Base-by-base conservation (phyloP, 1,284 basidiomycete species). In the Apiotrichum mycotoxinovorans region DNA sequence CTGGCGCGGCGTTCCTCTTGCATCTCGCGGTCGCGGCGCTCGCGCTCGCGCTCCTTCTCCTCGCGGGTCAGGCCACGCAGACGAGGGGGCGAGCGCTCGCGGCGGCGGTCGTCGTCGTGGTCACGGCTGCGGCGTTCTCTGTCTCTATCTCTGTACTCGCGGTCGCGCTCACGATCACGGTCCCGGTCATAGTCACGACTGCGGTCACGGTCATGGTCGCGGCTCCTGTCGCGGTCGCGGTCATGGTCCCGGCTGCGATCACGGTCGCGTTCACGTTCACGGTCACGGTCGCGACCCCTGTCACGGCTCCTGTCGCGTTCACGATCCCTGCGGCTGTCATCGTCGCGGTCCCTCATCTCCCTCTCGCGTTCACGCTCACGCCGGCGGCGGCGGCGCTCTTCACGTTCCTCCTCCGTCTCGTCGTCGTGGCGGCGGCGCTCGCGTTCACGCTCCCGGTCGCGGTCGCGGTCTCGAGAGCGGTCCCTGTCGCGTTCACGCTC, bases 401-500 rank as follows among this genome's bases (percentile, higher is more conserved):
- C 52, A 18, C 26, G 60, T 85, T 84, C 54, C 38, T 66, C 63
- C 27, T 73, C 71, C 23, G 66, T 57, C 38, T 72, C 70, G 23
- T 65, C 56, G 46, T 68, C 63, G 25, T 64, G 42, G 40, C 85
- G 79, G 23, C 47, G 35, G 46, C 46, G 38, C 20, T 54, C 52
- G 25, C 26, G 60, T 85, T 84, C 54, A 41, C 67, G 64, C 26
- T 73, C 71, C 26, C 67, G 58, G 41, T 72, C 70, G 23, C 66
- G 57, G 48, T 68, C 63, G 25, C 64, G 42, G 48, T 60, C 53
- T 30, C 30, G 30, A 30, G 30, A 30, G 30, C 30, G 30, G 12
- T 30, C 30, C 30, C 30, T 30, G 34, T 65, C 51, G 34, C 85
- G 79, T 70, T 85, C 85, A 4, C 61, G 60, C 15, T 63, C 63